Evolutionary conservation across 2,329 filamentous ascomycete species (phyloP), one percentile per base, ranked within the genome.

Genomic region (Acephala macrosclerotiorum): DNA sequence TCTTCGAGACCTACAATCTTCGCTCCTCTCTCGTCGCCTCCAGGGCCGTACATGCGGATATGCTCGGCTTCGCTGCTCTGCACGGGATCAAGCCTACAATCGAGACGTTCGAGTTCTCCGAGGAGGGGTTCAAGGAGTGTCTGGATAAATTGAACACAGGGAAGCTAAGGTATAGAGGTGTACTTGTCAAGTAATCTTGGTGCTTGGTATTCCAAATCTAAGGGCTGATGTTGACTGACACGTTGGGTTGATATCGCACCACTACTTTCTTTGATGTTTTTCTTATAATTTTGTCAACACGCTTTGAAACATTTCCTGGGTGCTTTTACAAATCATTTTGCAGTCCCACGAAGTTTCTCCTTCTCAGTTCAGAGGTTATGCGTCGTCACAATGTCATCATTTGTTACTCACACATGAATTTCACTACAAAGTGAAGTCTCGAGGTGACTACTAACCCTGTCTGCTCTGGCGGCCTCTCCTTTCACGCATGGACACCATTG

Each of bases 31-130:
- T 72, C 11, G 68, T 70, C 18, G 68, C 68, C 1, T 64, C 66
- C 11, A 42, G 68, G 16, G 36, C 40, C 2, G 59, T 67, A 11
- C 67, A 69, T 36, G 57, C 65, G n/a, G 67, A 68, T 22, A 72
- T 72, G 70, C 53, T 72, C 7, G 51, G 33, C 4, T 72, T 70
- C 61, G 68, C 68, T 7, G 70, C 70, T 6, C 45, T 62, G 1
- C 53, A 68, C 45, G 49, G 33, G 2, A 26, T 72, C 49, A 66
- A 65, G n/a, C 70, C 70, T 18, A 25, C 35, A 2, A 69, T 70
- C 36, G 70, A 70, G 63, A 68, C 57, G 20, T 70, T 72, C 25
- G 49, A 61, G 18, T 61, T 71, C 33, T 49, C 58, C 1, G 56
- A 68, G 22, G 49, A 65, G 25, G 69, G 68, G 0, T 45, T 71